Conservation (phyloP, 2,329 filamentous ascomycete genomes). For the Penicillium sp. region DNA sequence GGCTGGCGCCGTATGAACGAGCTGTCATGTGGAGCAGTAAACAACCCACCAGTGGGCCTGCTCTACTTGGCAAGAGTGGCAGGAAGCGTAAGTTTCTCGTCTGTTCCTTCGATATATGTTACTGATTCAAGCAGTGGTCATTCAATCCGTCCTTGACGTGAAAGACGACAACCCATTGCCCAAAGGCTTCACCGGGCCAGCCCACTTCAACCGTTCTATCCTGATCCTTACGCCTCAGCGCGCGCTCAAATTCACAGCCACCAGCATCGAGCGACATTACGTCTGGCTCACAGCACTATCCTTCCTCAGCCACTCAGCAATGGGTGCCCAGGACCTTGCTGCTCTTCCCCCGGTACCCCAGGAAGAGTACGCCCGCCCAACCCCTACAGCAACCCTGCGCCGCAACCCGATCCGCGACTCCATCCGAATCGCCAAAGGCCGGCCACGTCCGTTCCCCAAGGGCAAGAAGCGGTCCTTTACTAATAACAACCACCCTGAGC, state of each 20-base stretch:
- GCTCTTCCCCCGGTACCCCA: constrained; percentile 59
- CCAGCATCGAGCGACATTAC: constrained; percentile 83
- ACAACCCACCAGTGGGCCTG: constrained; percentile 85
- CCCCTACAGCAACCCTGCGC: constrained; percentile 57
- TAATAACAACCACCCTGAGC: constrained; percentile 29
- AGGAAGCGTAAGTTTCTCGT: constrained; percentile 78
- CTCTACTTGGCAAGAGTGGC: constrained; percentile 90
- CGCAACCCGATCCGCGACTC: constrained; percentile 78
- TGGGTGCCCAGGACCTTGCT: constrained; percentile 76
- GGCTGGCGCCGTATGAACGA: constrained; percentile 94
- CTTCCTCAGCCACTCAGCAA: constrained; percentile 88
- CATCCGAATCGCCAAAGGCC: constrained; percentile 84
- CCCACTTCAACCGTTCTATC: constrained; percentile 88
- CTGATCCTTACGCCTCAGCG: constrained; percentile 91
- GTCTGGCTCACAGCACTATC: constrained; percentile 93
- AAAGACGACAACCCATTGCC: constrained; percentile 90
- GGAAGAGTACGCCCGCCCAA: constrained; percentile 38
- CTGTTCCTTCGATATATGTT: neutral
- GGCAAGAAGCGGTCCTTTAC: constrained; percentile 48
- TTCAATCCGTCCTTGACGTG: constrained; percentile 96
- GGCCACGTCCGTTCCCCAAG: constrained; percentile 51
- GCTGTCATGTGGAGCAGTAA: constrained; percentile 98
- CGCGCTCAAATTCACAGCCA: constrained; percentile 92
- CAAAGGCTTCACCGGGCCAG: constrained; percentile 62
- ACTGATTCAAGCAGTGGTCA: constrained; percentile 67